phyloP scores from a whole-genome alignment of 2,329 filamentous ascomycete species.

The Alternaria incomplexa region DNA sequence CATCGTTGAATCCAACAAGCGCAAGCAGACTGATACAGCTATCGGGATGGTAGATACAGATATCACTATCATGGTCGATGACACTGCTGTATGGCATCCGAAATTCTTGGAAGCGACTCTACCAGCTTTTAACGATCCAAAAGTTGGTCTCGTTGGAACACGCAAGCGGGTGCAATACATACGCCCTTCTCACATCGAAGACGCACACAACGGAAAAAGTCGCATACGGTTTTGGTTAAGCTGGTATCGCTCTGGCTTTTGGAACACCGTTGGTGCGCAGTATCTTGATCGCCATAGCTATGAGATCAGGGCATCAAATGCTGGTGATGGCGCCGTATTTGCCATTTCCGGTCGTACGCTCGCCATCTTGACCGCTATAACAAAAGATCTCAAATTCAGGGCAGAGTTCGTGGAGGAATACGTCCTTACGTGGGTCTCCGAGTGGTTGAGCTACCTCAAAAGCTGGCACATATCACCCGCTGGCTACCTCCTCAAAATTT shows the following conservation, averaged over 20 bases:
- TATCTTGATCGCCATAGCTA: conserved; percentile 46
- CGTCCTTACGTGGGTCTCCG: neutral
- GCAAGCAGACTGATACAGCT: conserved; percentile 20
- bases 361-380: conserved; percentile 31
- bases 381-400: conserved; percentile 27
- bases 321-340: conserved; percentile 42
- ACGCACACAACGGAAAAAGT: neutral
- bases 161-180: conserved; percentile 30
- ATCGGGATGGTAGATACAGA: conserved; percentile 10
- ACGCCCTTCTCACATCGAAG: neutral
- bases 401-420: conserved; percentile 28
- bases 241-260: conserved; percentile 21
- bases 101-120: conserved; percentile 19
- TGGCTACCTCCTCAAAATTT: neutral
- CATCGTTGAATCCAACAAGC: conserved; percentile 20
- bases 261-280: conserved; percentile 28
- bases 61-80: conserved; percentile 25
- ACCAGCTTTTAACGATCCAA: conserved; percentile 21
- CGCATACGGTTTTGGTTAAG: conserved; percentile 2
- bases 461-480: neutral
- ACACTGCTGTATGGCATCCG: conserved; percentile 27
- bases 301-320: conserved; percentile 37
- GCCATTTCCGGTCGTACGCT: conserved; percentile 41
- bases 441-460: neutral
- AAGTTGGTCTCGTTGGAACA: conserved; percentile 32